phyloP scores from a whole-genome alignment of 345 rosid species.

The Salix exigua region DNA sequence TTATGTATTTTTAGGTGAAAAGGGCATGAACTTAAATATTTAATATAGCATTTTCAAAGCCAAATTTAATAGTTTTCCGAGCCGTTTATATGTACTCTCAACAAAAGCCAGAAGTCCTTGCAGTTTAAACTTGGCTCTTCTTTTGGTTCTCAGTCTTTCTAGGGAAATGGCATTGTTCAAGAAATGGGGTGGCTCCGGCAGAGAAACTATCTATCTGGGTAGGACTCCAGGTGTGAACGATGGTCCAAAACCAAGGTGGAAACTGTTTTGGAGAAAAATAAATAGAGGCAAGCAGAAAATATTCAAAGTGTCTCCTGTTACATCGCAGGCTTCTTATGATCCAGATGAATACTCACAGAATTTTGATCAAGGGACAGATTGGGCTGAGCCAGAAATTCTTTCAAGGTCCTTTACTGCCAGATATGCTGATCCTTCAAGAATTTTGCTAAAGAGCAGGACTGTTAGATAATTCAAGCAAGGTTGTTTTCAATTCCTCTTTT shows the following conservation, averaged over 20 bases:
- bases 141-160: neutral
- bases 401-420: slow-evolving; percentile 55
- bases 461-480: neutral
- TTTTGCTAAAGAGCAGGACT: neutral
- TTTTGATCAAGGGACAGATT: slow-evolving; percentile 51
- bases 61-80: neutral
- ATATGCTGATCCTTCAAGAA: slow-evolving; percentile 42
- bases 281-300: slow-evolving; percentile 29
- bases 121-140: neutral
- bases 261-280: slow-evolving; percentile 40
- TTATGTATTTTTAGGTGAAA: neutral
- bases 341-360: slow-evolving; percentile 46
- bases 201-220: slow-evolving; percentile 19
- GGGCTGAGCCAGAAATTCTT: slow-evolving; percentile 46
- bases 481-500: neutral
- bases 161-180: slow-evolving; percentile 12
- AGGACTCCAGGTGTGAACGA: neutral
- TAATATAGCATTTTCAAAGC: neutral
- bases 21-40: too few species aligned
- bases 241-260: slow-evolving; percentile 13
- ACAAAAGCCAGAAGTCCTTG: neutral
- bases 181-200: slow-evolving; percentile 14
- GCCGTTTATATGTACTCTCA: neutral
- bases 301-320: slow-evolving; percentile 8
- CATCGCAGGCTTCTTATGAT: slow-evolving; percentile 32